Conservation (phyloP, 2,329 filamentous ascomycete species). For the Magnaporthales sp. region DNA sequence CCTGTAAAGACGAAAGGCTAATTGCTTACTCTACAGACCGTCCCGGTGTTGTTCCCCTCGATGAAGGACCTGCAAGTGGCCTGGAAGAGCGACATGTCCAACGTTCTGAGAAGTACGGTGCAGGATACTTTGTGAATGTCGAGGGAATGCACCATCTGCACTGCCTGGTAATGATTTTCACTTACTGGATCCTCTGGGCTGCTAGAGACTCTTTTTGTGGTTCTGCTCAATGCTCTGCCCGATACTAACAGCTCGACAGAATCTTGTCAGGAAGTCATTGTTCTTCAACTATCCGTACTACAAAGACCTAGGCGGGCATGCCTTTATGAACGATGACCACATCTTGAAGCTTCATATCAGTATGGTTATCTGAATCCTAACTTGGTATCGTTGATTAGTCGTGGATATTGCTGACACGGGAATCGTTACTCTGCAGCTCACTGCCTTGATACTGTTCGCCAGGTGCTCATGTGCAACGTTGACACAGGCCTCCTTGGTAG, state of each 20-base stretch:
- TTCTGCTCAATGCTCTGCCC: background rate
- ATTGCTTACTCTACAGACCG: constrained; percentile 23
- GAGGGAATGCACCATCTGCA: constrained; percentile 49
- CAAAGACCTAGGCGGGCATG: constrained; percentile 34
- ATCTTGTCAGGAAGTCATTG: constrained; percentile 47
- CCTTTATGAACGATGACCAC: constrained; percentile 45
- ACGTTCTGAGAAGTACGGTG: constrained; percentile 44
- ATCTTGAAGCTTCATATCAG: constrained; percentile 49
- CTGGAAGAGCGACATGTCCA: constrained; percentile 46
- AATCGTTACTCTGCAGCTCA: constrained; percentile 31
- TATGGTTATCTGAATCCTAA: constrained; percentile 22
- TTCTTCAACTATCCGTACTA: constrained; percentile 55
- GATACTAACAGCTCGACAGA: constrained; percentile 23
- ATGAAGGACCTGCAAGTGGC: constrained; percentile 40
- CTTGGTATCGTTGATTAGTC: background rate
- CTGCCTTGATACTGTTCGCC: constrained; percentile 52
- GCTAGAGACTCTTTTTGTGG: background rate
- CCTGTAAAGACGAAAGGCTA: constrained; percentile 23
- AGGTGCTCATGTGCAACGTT: constrained; percentile 54
- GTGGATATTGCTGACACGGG: background rate
- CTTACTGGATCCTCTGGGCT: background rate
- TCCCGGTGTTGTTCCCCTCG: constrained; percentile 36
- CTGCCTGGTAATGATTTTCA: constrained; percentile 36
- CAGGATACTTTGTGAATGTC: constrained; percentile 49
- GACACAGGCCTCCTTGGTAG: constrained; percentile 46